Evolutionary conservation across 2,329 filamentous ascomycete species (phyloP).

Genomic region (Cordyceps cicadae): DNA sequence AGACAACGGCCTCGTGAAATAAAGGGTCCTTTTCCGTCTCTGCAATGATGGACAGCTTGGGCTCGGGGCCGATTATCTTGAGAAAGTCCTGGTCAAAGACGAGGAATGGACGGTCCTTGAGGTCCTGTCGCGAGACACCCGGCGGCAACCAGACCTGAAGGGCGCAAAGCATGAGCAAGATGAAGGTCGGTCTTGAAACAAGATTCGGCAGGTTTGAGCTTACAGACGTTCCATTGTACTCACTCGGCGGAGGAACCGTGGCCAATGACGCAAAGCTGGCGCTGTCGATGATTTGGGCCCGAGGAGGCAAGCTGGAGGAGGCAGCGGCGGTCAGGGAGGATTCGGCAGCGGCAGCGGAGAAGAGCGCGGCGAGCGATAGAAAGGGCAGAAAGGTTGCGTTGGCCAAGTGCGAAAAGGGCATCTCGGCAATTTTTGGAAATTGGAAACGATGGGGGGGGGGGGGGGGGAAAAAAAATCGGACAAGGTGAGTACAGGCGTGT

Average conservation of each 20-base stretch:
- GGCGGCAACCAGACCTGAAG: constrained; percentile 27
- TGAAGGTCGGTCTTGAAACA: background rate
- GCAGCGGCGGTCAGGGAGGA: background rate
- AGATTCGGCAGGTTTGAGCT: background rate
- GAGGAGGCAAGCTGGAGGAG: background rate
- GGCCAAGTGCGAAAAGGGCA: background rate
- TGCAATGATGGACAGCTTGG: constrained; percentile 42
- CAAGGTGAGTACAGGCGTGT: too few species aligned
- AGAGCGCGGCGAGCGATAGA: background rate
- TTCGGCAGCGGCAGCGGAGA: background rate
- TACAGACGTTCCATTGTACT: constrained; percentile 9
- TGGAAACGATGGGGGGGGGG: too few species aligned
- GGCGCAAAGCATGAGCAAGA: constrained; percentile 14
- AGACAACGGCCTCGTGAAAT: constrained; percentile 50
- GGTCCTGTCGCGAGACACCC: constrained; percentile 29
- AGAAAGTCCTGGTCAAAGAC: constrained; percentile 44
- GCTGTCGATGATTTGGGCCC: background rate
- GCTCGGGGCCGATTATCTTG: constrained; percentile 39
- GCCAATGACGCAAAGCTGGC: background rate
- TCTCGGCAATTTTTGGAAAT: background rate
- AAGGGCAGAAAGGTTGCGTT: constrained; percentile 1
- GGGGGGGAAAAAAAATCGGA: too few species aligned
- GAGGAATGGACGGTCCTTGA: constrained; percentile 31
- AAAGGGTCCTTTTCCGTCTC: constrained; percentile 35
- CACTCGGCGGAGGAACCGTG: constrained; percentile 16